These are phyloP conservation scores for Trichothecium sympodiale DNA, from an alignment of 2,329 filamentous ascomycete species.

Conservation along the genomic window DNA sequence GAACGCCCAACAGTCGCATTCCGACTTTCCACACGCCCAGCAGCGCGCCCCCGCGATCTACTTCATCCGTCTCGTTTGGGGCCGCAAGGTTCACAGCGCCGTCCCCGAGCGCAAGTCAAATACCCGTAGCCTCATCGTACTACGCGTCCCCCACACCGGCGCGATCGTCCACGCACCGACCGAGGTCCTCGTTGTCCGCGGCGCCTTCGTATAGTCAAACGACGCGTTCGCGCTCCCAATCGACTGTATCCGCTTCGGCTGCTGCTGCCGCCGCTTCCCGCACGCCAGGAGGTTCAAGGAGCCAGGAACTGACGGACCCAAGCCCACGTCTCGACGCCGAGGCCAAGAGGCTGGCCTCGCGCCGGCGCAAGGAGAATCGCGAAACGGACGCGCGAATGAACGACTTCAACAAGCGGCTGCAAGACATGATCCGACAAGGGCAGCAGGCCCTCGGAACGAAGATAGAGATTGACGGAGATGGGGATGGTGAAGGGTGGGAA, in stretches of 20 bases:
- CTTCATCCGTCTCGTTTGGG: too few species aligned
- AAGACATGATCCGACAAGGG: constrained; percentile 82
- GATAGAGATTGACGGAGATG: constrained; percentile 47
- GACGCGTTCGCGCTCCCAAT: constrained; percentile 31
- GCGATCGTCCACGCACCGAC: constrained; percentile 6
- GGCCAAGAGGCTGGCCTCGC: constrained; percentile 62
- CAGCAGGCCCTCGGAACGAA: constrained; percentile 73
- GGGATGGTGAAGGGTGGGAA: constrained; percentile 23
- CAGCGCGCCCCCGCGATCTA: too few species aligned
- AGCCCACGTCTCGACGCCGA: constrained; percentile 50
- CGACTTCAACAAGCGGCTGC: constrained; percentile 66
- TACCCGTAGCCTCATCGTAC: too few species aligned
- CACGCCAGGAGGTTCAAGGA: neutral
- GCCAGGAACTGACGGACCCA: constrained; percentile 8
- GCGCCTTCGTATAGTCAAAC: neutral
- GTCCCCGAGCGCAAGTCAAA: too few species aligned
- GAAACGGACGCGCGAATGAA: constrained; percentile 71
- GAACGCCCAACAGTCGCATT: too few species aligned
- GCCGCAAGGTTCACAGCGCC: too few species aligned
- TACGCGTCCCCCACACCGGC: neutral
- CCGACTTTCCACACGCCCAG: too few species aligned
- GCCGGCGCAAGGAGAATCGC: constrained; percentile 60
- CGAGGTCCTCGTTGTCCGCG: too few species aligned
- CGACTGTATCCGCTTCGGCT: constrained; percentile 30
- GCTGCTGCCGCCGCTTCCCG: constrained; percentile 15